Evolutionary conservation across 2,329 filamentous ascomycete genomes (phyloP), one percentile per base, ranked within the genome.

Genomic region (Xylaria sp.): DNA sequence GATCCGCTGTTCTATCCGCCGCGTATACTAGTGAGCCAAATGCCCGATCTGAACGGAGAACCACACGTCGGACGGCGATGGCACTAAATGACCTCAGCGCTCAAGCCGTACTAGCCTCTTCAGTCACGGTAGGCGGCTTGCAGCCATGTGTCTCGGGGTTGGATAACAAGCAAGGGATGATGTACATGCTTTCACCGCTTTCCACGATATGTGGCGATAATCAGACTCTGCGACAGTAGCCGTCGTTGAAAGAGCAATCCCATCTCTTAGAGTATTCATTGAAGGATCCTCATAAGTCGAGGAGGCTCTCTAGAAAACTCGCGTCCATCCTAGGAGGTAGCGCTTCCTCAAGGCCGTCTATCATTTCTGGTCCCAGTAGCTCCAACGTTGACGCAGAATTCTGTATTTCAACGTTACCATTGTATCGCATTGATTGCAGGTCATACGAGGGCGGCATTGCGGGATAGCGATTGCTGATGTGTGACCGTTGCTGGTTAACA

Each of bases 281-380:
- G n/a, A 25, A 28, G 10, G 20, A 13, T 57, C n/a, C 62, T 39
- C 54, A 32, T 9, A 63, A 56, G 57, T 60, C 65, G 32, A 57
- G 58, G 41, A 66, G 37, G 12, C 3, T 20, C 15, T 69, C 69
- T 6, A 70, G 48, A 34, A 65, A 69, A 12, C 50, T 48, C 9
- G 58, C n/a, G 25, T 70, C 65, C 32, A 64, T 37, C 28, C 28
- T 12, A 28, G 48, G 34, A 48, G 52, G 48, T 32, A 32, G 2
- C 2, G 13, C 37, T 39, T 52, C 65, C 32, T 61, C 56, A 18
- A 62, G 34, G 28, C 2, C 25, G 3, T 7, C 44, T 18, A 60
- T 48, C 44, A 37, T 52, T 13, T 50, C 65, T 41, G 37, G 20
- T 3, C 12, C 34, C 20, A 55, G 20, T 34, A 39, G 23, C 23